These are phyloP conservation scores for Eucalyptus curtisii DNA, from an alignment of 345 rosid genomes.

Conservation along the genomic window DNA sequence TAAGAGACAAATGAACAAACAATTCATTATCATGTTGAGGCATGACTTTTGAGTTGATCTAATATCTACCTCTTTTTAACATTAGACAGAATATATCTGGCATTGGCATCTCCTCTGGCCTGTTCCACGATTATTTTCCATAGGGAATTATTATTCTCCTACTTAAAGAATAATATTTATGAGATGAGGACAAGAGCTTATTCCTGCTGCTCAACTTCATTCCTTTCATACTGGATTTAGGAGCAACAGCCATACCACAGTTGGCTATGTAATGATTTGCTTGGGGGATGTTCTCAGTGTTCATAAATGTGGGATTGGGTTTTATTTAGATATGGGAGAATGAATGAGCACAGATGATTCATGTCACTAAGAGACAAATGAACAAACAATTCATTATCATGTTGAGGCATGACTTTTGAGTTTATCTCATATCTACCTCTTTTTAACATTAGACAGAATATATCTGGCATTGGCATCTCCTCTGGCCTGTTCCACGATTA, in stretches of 20 bases:
- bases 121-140: neutral
- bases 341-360: neutral
- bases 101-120: neutral
- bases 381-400: neutral
- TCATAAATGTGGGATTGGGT: neutral
- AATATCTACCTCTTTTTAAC: neutral
- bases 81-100: neutral
- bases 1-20: neutral
- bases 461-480: neutral
- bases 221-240: neutral
- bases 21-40: neutral
- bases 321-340: neutral
- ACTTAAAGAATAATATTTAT: neutral
- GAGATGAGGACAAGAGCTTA: neutral
- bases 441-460: neutral
- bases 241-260: neutral
- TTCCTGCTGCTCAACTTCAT: neutral
- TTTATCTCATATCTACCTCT: neutral
- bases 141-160: neutral
- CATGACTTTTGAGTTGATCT: neutral
- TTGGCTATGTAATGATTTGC: neutral
- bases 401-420: neutral
- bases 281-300: neutral
- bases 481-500: neutral
- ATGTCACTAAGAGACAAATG: neutral